A percentile compares a stretch with the other conserved stretches of the same genome.
phyloP scores from a whole-genome alignment of 2,329 filamentous ascomycete genomes.

The Colletotrichum sp. region DNA sequence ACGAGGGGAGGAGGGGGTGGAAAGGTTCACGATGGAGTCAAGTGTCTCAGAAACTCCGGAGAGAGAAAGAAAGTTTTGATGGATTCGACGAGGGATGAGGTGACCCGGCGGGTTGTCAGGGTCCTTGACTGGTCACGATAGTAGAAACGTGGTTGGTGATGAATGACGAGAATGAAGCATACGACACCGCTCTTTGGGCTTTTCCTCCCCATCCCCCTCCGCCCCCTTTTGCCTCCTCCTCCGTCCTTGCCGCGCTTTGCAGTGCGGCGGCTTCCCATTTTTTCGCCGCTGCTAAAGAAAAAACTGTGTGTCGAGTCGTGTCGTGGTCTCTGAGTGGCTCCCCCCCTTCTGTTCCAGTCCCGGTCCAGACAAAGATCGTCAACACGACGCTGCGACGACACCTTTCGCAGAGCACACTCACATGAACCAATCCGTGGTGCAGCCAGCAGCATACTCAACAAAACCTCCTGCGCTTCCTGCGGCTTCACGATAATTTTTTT shows the following conservation, averaged over 20 bases:
- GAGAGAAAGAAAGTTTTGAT: background rate
- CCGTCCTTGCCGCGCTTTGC: background rate
- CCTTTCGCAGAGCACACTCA: background rate
- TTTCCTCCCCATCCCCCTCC: background rate
- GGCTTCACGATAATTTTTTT: background rate
- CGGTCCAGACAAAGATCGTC: background rate
- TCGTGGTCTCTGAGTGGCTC: background rate
- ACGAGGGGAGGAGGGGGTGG: background rate
- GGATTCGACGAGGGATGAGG: background rate
- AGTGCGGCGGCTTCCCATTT: background rate
- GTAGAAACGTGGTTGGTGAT: background rate
- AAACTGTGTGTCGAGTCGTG: background rate
- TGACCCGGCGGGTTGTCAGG: background rate
- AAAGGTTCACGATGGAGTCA: background rate
- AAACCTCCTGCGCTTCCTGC: slow-evolving; percentile 4
- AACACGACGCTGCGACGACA: background rate
- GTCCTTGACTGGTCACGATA: background rate
- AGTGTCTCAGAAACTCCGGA: background rate
- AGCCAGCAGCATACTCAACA: background rate
- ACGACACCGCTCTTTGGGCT: slow-evolving; percentile 3
- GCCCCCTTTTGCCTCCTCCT: background rate
- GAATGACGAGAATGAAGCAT: slow-evolving; percentile 3
- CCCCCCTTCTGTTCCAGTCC: background rate
- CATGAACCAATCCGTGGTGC: background rate
- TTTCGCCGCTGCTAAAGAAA: background rate